Evolutionary conservation across 1,139 yeast species (phyloP), one percentile per base, ranked within the genome.

Genomic region (Scheffersomyces lignicola): DNA sequence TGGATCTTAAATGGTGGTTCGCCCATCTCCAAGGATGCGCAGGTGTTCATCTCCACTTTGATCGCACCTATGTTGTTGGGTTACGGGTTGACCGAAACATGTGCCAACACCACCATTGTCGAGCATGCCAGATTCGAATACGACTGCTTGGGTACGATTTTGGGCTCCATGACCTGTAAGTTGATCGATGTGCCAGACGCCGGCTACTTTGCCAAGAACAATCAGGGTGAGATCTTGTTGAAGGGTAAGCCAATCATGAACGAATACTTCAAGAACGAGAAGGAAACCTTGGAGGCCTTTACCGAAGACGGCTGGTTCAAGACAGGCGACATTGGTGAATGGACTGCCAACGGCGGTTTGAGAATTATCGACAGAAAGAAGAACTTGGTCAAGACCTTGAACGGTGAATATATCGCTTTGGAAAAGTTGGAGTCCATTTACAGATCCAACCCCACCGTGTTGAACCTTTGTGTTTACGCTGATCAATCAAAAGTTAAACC

Each of bases 241-340:
- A 72, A 73, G 51, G 98, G 98, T 49, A 75, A 69, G 20, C 70
- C 85, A 27, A 82, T 92, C 34, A 72, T 85, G 23, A 65, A 75
- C 24, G 90, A 85, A 54, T 94, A 94, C 65, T 92, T 75, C 69
- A 78, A 82, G 59, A 90, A 92, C 58, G 83, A 78, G 41, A 72
- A 80, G 58, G 97, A 90, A 65, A 92, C 97, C 21, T 61, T 69
- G 34, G 80, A 63, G 20, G 88, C 95, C 0, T 83, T 86, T 52
- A 80, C 87, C 31, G 96, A 89, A 45, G 73, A 71, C 47, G 95
- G 92, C 20, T 94, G 97, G 97, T 94, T 94, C 71, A 77, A 72
- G 58, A 92, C 98, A 30, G 99, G 99, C 61, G 99, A 94, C 63
- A 88, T 94, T 60, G 97, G 92, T 55, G 92, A 88, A 68, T 89